These are phyloP conservation scores for Fusarium chaquense DNA, from an alignment of 2,329 filamentous ascomycete genomes.

Conservation along the genomic window DNA sequence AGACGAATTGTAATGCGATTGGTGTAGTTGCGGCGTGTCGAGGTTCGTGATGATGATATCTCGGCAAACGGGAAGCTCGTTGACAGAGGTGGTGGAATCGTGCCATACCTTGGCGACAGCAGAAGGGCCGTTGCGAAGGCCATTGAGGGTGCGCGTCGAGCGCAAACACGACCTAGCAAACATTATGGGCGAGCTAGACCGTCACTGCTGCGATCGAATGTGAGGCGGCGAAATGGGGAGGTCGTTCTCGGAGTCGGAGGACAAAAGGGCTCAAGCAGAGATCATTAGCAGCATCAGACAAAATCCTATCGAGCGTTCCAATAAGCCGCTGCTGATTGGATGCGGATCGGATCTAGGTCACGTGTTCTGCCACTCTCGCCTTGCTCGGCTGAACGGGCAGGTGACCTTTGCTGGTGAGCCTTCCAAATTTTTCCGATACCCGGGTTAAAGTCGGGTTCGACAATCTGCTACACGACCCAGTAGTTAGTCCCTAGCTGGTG, in stretches of 20 bases:
- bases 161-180: slow-evolving; percentile 93
- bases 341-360: slow-evolving; percentile 51
- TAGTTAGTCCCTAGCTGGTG: not conserved
- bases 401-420: slow-evolving; percentile 20
- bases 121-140: slow-evolving; percentile 78
- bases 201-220: slow-evolving; percentile 55
- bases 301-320: slow-evolving; percentile 58
- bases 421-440: slow-evolving; percentile 42
- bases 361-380: slow-evolving; percentile 45
- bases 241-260: slow-evolving; percentile 55
- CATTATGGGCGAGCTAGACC: slow-evolving; percentile 74
- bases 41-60: slow-evolving; percentile 48
- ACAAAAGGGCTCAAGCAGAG: slow-evolving; percentile 56
- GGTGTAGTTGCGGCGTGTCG: slow-evolving; percentile 43
- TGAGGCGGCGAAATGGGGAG: slow-evolving; percentile 52
- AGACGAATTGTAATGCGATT: slow-evolving; percentile 47
- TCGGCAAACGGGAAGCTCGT: slow-evolving; percentile 52
- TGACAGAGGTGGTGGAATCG: slow-evolving; percentile 49
- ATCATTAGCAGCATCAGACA: slow-evolving; percentile 54
- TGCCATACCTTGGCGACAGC: slow-evolving; percentile 79
- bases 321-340: slow-evolving; percentile 59
- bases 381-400: slow-evolving; percentile 43
- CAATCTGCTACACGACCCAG: slow-evolving; percentile 4
- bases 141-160: slow-evolving; percentile 86
- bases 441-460: slow-evolving; percentile 35